Conservation (phyloP, 208 protist genomes). For the Trypanosoma mega region DNA sequence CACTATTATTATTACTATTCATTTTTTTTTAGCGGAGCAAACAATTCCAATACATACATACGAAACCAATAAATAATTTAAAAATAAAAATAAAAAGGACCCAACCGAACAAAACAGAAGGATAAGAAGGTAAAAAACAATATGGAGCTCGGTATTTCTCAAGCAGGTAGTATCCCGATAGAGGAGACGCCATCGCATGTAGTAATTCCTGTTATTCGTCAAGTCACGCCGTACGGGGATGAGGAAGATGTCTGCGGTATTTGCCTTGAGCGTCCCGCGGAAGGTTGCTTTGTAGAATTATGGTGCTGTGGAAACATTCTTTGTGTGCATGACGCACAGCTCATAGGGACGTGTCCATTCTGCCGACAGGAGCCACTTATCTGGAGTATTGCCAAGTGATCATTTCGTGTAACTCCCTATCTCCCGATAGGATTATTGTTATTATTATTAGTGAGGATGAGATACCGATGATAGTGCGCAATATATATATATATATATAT, state of each 20-base stretch:
- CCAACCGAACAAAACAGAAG: neutral
- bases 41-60: no score
- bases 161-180: neutral
- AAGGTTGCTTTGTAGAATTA: slow-evolving; percentile 61
- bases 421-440: neutral
- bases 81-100: no score
- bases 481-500: no score
- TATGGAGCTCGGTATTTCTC: neutral
- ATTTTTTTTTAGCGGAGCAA: no score
- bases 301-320: slow-evolving; percentile 86
- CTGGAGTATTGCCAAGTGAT: slow-evolving; percentile 63
- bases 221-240: slow-evolving; percentile 31
- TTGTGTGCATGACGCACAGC: slow-evolving; percentile 75
- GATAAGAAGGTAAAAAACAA: neutral
- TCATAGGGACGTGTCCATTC: slow-evolving; percentile 79
- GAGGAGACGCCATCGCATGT: neutral
- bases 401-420: neutral
- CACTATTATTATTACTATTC: no score
- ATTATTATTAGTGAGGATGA: neutral
- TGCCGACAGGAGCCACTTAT: slow-evolving; percentile 77
- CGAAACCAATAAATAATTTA: no score
- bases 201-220: neutral
- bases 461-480: no score
- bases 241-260: slow-evolving; percentile 83
- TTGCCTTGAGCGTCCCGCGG: slow-evolving; percentile 63